phyloP scores from a whole-genome alignment of 805 yeast species.

The Lipomyces anomalus region DNA sequence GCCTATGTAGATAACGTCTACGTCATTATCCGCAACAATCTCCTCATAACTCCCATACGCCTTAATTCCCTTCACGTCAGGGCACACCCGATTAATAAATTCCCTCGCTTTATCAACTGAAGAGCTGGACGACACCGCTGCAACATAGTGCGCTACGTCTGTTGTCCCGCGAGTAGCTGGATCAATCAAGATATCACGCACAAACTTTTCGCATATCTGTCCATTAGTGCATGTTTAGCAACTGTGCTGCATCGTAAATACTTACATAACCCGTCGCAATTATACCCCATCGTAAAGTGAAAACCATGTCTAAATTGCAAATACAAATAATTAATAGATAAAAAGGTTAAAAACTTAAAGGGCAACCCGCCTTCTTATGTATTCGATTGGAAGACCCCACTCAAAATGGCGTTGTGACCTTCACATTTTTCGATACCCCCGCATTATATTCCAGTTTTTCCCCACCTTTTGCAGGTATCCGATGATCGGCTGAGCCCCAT shows the following conservation, averaged over 20 bases:
- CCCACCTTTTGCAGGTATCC: no score
- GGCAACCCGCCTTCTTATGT: no score
- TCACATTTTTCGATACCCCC: no score
- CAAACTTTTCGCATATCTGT: slow-evolving; percentile 20
- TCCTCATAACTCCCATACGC: slow-evolving; percentile 37
- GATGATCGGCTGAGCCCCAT: no score
- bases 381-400: no score
- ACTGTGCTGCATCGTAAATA: no score
- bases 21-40: slow-evolving; percentile 37
- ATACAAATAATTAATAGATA: no score
- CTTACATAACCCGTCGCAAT: slow-evolving; percentile 15
- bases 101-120: slow-evolving; percentile 26
- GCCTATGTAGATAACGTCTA: slow-evolving; percentile 44
- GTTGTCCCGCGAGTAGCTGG: slow-evolving; percentile 24
- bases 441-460: no score
- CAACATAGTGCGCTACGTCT: slow-evolving; percentile 30
- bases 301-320: no score
- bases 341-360: no score
- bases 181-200: slow-evolving; percentile 13
- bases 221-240: no score
- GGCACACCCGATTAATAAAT: slow-evolving; percentile 27
- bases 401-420: no score
- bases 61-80: slow-evolving; percentile 22
- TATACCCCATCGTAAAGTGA: slow-evolving; percentile 17
- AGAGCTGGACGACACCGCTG: slow-evolving; percentile 30